Base-by-base conservation (phyloP, 257 asterid genomes). In the Cinchona pubescens region DNA sequence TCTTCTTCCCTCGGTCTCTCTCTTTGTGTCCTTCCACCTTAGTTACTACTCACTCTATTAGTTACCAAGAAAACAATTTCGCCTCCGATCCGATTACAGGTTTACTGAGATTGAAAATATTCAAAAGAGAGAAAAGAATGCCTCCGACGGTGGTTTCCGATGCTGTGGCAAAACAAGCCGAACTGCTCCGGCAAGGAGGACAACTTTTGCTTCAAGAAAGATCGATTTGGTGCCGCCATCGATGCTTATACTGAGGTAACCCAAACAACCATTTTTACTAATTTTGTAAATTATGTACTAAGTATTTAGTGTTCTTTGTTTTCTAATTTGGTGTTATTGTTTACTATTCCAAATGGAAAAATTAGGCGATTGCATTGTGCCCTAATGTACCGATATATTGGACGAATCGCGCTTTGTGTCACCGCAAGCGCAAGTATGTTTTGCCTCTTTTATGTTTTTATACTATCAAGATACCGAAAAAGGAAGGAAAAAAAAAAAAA, bases 351-450 rank as follows among this genome's bases (percentile, higher is more conserved):
- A 2, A 4, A 12, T 34, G 43, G 79, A 35, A 61, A 62, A 75
- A 70, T 16, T 73, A 95, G 99, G 99, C 99, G 74, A 92, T 95
- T 78, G 49, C 87, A 46, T 60, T 95, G 88, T 90, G 97, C 92
- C 99, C 98, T 83, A 83, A 92, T 77, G 91, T 95, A 77, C 90
- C 96, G 37, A 75, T 87, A 19, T 95, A 95, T 84, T 91, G 94
- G 97, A 88, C 97, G 12, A 95, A 95, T 81, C 97, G 99, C 7
- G 99, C 99, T 60, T 76, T 95, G 70, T 95, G 99, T 76, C 91
- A 90, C 81, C 94, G 82, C 49, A 95, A 80, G 81, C 82, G 96
- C 85, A 86, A 84, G 99, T 95, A 86, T 59, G 97, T 78, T 30
- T 16, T 27, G 10, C 71, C 66, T 58, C 2, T 60, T n/a, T 18